Evolutionary conservation across 257 asterid genomes (phyloP).

Genomic region (Sherardia arvensis): DNA sequence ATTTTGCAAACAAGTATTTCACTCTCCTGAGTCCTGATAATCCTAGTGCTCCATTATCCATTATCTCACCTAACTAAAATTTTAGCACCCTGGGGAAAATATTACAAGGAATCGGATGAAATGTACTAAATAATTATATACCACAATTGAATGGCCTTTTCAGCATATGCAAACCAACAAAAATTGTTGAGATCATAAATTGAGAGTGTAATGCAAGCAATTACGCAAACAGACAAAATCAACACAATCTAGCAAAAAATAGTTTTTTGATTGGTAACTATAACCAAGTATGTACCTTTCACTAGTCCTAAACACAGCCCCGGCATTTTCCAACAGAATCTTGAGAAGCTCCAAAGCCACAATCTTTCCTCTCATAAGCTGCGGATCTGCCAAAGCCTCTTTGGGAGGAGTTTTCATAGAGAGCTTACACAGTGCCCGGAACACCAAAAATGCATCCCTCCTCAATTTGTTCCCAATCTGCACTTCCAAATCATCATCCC

Average conservation of each 20-base stretch:
- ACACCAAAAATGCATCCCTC: constrained; percentile 91
- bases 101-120: not conserved
- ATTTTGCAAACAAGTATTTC: not conserved
- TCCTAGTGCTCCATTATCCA: not conserved
- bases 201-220: not conserved
- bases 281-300: constrained; percentile 59
- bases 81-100: not conserved
- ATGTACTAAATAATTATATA: not conserved
- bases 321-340: constrained; percentile 96
- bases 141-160: not conserved
- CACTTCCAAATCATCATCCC: constrained; percentile 93
- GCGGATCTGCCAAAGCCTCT: constrained; percentile 78
- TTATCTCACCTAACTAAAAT: not conserved
- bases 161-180: not conserved
- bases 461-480: constrained; percentile 95
- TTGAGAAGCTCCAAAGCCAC: constrained; percentile 94
- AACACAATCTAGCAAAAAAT: not conserved
- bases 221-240: not conserved
- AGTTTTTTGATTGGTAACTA: not conserved
- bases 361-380: constrained; percentile 94
- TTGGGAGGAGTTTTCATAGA: constrained; percentile 99
- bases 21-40: not conserved
- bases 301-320: constrained; percentile 92
- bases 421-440: constrained; percentile 88
- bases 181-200: not conserved